Base-by-base conservation (phyloP, 495 filamentous ascomycete genomes). In the Penicillium flavigenum region DNA sequence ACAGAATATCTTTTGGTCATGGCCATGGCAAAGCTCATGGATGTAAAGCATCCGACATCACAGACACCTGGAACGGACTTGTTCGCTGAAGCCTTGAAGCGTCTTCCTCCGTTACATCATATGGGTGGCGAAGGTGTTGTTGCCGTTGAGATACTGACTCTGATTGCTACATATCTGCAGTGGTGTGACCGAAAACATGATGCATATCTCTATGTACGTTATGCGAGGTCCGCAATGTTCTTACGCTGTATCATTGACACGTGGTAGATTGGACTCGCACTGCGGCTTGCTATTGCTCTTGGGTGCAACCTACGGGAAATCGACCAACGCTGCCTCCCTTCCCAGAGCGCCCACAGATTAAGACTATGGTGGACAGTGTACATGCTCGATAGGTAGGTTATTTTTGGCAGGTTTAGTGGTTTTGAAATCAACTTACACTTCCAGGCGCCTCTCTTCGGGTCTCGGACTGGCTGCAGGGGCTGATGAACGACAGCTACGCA, bases 291-390 rank as follows among this genome's bases (percentile, higher is more conserved):
- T 17, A 67, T 67, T 31, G 64, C 64, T 4, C 54, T 67, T 16
- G 59, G 64, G 1, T 67, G 59, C 42, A 59, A 64, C 19, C 16
- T 60, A 4, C 64, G 59, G 4, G 49, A 58, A 22, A 51, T 24
- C 16, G 56, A 64, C 16, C 61, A 67, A 42, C 20, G 20, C 12
- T 64, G 61, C 20, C 53, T 64, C 16, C 64, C 64, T 2, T 64
- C 61, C 4, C 49, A 67, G 27, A 53, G 49, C 29, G 62, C 62
- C 10, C 64, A 64, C 43, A 44, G 62, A 19, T 36, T 64, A 12
- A 44, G 64, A 29, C 46, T 67, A 2, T 67, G 64, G 64, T 67
- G 61, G 61, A 64, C 61, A 8, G 64, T 67, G 5, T 67, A 67
- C n/a, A 67, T 67, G 64, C 51, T 67, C 2, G 61, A 64, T 26